Evolutionary conservation across 306 rosid species (phyloP).

Genomic region (Casuarina glauca): DNA sequence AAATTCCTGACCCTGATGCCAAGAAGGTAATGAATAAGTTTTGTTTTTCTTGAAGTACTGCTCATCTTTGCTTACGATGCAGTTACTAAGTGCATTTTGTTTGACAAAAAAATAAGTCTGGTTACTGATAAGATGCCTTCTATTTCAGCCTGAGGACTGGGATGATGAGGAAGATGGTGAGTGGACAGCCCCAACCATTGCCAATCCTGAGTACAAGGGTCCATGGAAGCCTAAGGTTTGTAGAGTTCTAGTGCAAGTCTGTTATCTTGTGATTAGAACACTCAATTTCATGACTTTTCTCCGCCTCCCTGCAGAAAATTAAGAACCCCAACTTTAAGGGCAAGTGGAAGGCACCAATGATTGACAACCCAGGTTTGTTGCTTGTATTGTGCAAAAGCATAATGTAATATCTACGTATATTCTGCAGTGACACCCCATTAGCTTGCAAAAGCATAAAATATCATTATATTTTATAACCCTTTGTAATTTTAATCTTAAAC

Average conservation of each 20-base stretch:
- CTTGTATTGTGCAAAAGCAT: background rate
- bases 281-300: constrained; percentile 22
- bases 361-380: constrained; percentile 89
- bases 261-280: background rate
- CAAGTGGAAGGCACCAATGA: constrained; percentile 96
- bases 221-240: constrained; percentile 95
- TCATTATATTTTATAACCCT: background rate
- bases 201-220: constrained; percentile 98
- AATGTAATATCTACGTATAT: background rate
- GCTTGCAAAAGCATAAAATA: background rate
- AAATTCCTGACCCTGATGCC: constrained; percentile 85
- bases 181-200: constrained; percentile 94
- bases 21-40: constrained; percentile 60
- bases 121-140: constrained; percentile 28
- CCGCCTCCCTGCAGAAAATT: constrained; percentile 58
- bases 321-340: constrained; percentile 94
- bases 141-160: constrained; percentile 94
- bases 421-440: background rate
- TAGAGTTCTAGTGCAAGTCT: constrained; percentile 7
- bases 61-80: background rate
- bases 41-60: background rate
- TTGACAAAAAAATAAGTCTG: background rate
- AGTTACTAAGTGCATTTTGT: background rate
- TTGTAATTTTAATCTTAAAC: constrained; percentile 24
- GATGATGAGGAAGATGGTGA: constrained; percentile 99